Conservation (phyloP, 208 protist species). For the Zelonia costaricensis region DNA sequence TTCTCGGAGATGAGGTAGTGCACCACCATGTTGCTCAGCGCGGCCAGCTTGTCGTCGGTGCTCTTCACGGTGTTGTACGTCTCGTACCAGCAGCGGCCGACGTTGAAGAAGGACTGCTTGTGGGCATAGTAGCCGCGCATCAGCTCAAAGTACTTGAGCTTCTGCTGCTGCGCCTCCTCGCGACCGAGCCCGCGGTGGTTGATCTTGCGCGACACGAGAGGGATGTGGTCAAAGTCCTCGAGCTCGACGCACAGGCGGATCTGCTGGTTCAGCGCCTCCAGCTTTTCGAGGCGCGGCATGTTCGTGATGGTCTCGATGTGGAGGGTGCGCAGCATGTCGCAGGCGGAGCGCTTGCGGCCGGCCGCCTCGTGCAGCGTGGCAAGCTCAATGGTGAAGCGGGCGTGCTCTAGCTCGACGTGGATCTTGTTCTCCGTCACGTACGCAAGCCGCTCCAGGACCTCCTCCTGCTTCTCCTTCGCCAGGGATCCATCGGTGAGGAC, state of each 20-base stretch:
- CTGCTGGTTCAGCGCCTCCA: conserved; percentile 95
- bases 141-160: conserved; percentile 84
- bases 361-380: conserved; percentile 90
- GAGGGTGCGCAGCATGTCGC: conserved; percentile 93
- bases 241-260: conserved; percentile 95
- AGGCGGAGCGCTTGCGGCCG: conserved; percentile 91
- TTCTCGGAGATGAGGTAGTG: conserved; percentile 86
- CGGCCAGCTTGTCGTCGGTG: conserved; percentile 63
- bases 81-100: conserved; percentile 92
- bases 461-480: conserved; percentile 49
- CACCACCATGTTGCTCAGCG: conserved; percentile 80
- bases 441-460: conserved; percentile 91
- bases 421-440: conserved; percentile 96
- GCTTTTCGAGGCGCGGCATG: conserved; percentile 96
- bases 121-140: conserved; percentile 91
- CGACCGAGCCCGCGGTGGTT: conserved; percentile 80
- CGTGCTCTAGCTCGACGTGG: conserved; percentile 96
- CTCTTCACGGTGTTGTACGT: conserved; percentile 91
- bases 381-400: conserved; percentile 92
- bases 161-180: conserved; percentile 69
- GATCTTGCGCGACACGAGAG: conserved; percentile 95
- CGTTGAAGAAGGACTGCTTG: conserved; percentile 89
- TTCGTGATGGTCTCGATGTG: conserved; percentile 98
- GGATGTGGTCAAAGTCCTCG: conserved; percentile 93
- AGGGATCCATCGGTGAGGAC: conserved; percentile 63